Evolutionary conservation across 2,329 filamentous ascomycete genomes (phyloP).

Genomic region (Exserohilum turcica): DNA sequence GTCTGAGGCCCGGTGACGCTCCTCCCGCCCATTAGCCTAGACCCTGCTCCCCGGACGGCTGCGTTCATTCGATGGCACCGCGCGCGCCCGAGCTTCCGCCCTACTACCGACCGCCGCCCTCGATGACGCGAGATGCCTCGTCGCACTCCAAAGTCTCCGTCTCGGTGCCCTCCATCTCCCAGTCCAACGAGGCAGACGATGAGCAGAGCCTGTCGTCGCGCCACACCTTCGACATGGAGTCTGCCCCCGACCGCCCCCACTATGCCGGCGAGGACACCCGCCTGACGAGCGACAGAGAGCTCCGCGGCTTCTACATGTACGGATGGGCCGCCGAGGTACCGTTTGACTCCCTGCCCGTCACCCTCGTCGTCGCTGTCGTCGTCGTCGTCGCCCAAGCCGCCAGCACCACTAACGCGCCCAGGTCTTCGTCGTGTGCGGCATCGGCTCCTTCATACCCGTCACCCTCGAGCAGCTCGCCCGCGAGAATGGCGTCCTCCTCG

Average conservation of each 20-base stretch:
- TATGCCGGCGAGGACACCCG: constrained; percentile 86
- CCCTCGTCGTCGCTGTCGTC: too few relatives aligned
- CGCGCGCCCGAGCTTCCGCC: constrained; percentile 30
- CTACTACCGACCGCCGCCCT: constrained; percentile 33
- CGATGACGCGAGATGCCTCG: constrained; percentile 39
- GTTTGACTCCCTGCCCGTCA: neutral
- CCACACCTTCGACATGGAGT: constrained; percentile 41
- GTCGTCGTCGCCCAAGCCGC: neutral
- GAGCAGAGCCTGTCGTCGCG: constrained; percentile 48
- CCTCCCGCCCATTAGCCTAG: constrained; percentile 34
- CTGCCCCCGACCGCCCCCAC: constrained; percentile 50
- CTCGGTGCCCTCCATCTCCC: constrained; percentile 42
- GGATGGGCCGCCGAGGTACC: constrained; percentile 83
- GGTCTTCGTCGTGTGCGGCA: constrained; percentile 90
- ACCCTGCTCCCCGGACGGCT: constrained; percentile 11
- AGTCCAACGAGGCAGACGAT: constrained; percentile 53
- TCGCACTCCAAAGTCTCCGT: constrained; percentile 43
- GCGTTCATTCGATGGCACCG: constrained; percentile 34
- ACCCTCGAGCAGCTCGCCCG: constrained; percentile 90
- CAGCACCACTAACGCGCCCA: constrained; percentile 17
- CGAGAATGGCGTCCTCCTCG: constrained; percentile 85
- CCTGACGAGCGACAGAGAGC: constrained; percentile 84
- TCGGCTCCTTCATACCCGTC: constrained; percentile 89
- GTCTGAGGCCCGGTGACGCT: constrained; percentile 30
- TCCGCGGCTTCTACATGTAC: constrained; percentile 94